Evolutionary conservation across 352 stramenopile genomes (phyloP).

Genomic region (Elongisporangium prolatum): DNA sequence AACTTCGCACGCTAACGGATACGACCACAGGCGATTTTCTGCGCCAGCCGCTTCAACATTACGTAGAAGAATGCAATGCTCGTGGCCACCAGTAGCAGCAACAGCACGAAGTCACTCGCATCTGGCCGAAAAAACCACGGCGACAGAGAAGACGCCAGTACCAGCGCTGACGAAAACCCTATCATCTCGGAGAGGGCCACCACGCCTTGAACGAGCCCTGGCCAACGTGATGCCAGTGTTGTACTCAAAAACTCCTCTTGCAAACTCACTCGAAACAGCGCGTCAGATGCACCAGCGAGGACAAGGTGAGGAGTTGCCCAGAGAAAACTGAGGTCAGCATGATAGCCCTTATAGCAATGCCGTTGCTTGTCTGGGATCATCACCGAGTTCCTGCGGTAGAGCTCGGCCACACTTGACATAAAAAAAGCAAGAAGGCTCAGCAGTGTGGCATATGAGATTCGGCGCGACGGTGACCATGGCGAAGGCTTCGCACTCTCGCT

Average conservation of each 20-base stretch:
- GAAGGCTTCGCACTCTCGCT: not conserved
- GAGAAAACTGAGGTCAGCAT: slow-evolving; percentile 36
- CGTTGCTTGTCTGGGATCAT: slow-evolving; percentile 10
- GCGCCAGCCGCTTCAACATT: slow-evolving; percentile 23
- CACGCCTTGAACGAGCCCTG: slow-evolving; percentile 36
- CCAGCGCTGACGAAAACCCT: slow-evolving; percentile 44
- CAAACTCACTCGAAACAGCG: slow-evolving; percentile 56
- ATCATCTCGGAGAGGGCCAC: slow-evolving; percentile 51
- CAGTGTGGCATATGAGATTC: slow-evolving; percentile 48
- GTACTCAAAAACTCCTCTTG: slow-evolving; percentile 34
- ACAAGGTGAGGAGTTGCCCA: slow-evolving; percentile 57
- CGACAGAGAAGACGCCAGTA: slow-evolving; percentile 44
- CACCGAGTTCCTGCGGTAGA: slow-evolving; percentile 55
- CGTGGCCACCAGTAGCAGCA: slow-evolving; percentile 61
- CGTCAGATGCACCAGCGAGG: slow-evolving; percentile 47
- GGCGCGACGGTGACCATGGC: slow-evolving; percentile 14
- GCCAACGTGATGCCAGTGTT: slow-evolving; percentile 22
- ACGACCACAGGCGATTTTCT: slow-evolving; percentile 11
- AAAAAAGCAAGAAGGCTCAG: slow-evolving; percentile 65
- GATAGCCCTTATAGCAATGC: slow-evolving; percentile 1
- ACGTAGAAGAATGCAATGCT: slow-evolving; percentile 41
- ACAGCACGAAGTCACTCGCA: slow-evolving; percentile 51
- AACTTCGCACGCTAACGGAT: slow-evolving; percentile 1
- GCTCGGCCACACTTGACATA: slow-evolving; percentile 65
- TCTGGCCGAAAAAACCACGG: slow-evolving; percentile 52